Evolutionary conservation across 305 asterid genomes (phyloP), one percentile per base, ranked within the genome.

Genomic region (Fraxinus floribunda): DNA sequence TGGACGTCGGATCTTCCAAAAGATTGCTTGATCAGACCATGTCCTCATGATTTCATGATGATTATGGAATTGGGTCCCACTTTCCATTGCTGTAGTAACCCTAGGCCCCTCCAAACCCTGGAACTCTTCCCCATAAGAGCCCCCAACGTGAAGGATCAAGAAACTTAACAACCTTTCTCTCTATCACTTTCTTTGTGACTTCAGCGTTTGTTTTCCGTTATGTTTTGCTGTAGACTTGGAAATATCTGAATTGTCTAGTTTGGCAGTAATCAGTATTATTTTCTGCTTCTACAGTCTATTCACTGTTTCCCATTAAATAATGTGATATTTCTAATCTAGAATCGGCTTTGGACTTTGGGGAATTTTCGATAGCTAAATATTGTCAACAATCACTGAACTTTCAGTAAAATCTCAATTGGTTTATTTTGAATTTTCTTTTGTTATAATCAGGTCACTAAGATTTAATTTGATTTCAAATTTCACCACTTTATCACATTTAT

Each of bases 51-150:
- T 94, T 86, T 88, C 34, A 38, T 39, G 49, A 82, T 83, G 91
- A 85, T 78, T 84, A 81, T 39, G 88, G 89, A 85, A 1, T 77
- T 46, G 84, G 91, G 87, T 5, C 88, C 86, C 84, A 81, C 70
- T 26, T 73, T 64, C 81, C 84, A 76, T 68, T 79, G 86, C 68
- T 77, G 86, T 87, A 64, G 68, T 11, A 85, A 75, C 68, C 34
- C 35, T 26, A 82, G 84, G 75, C 98, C 97, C 16, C 89, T 90
- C 36, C 80, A 91, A 91, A 95, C 98, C 91, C 94, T 95, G 71
- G 86, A 93, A 78, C 97, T 95, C 84, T 95, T 95, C 76, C 98
- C 98, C 11, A 91, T 91, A 85, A 88, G 77, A 71, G 49, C 90
- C 70, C 79, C 91, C 70, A 35, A 73, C 30, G n/a, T 70, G 82